These are phyloP conservation scores for Laguncularia racemosa DNA, from an alignment of 345 rosid species.

Conservation along the genomic window DNA sequence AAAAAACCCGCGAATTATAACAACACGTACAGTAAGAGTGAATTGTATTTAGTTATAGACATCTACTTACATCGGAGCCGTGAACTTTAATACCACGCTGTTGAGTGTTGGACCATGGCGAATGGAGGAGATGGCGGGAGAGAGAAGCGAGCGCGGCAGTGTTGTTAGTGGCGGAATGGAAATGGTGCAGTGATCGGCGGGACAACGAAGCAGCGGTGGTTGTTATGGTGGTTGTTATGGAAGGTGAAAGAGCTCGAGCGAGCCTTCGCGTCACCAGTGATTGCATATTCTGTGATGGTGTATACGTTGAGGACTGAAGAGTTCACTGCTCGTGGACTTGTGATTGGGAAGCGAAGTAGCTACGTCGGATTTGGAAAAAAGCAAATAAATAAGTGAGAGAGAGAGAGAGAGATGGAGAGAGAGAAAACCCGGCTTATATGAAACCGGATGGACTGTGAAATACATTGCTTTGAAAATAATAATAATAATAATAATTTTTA, in stretches of 20 bases:
- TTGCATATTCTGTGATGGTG: constrained; percentile 10
- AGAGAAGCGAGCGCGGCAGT: constrained; percentile 1
- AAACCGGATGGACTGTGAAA: too few relatives aligned
- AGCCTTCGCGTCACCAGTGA: constrained; percentile 20
- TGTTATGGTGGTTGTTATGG: constrained; percentile 11
- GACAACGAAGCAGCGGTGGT: constrained; percentile 9
- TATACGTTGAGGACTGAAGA: background rate
- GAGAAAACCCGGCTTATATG: too few relatives aligned
- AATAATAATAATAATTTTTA: too few relatives aligned
- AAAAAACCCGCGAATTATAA: background rate
- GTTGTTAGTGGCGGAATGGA: constrained; percentile 4
- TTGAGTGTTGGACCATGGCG: constrained; percentile 53
- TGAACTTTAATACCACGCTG: constrained; percentile 67
- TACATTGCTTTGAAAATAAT: too few relatives aligned
- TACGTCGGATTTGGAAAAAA: too few relatives aligned
- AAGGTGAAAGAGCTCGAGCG: constrained; percentile 19
- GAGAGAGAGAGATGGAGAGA: too few relatives aligned
- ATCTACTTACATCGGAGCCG: constrained; percentile 53
- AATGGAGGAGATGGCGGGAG: constrained; percentile 13
- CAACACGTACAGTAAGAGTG: background rate
- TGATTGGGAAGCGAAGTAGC: too few relatives aligned
- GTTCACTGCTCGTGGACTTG: background rate
- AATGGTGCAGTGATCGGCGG: constrained; percentile 10
- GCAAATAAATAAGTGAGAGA: too few relatives aligned
- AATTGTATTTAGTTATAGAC: background rate